A percentile compares a stretch with the other conserved stretches of the same genome.
phyloP scores from a whole-genome alignment of 2,329 filamentous ascomycete species.

The Emergomyces orientalis region DNA sequence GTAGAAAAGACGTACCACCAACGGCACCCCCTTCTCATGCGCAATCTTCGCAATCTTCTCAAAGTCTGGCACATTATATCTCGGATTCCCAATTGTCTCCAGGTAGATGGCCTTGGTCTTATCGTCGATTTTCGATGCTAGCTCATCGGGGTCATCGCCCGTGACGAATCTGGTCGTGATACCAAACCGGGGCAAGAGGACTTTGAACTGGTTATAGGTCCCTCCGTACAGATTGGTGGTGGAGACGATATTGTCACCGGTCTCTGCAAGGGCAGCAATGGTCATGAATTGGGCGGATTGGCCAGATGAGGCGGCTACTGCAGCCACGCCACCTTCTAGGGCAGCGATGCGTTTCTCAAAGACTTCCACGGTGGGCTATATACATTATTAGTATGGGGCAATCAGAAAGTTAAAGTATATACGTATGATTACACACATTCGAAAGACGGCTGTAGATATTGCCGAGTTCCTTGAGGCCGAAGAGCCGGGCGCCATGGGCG shows the following conservation, averaged over 20 bases:
- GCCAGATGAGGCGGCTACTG: conserved; percentile 74
- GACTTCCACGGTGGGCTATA: conserved; percentile 79
- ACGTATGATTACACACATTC: conserved; percentile 55
- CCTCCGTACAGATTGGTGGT: conserved; percentile 88
- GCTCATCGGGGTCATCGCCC: conserved; percentile 69
- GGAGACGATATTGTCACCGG: conserved; percentile 86
- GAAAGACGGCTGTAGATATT: conserved; percentile 97
- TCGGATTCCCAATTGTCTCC: conserved; percentile 88
- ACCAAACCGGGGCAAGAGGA: conserved; percentile 75
- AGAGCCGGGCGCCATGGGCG: conserved; percentile 86
- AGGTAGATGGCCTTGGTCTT: conserved; percentile 88
- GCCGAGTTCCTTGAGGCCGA: conserved; percentile 91
- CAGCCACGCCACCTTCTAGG: conserved; percentile 82
- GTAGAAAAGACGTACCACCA: conserved; percentile 41
- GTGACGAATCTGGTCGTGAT: conserved; percentile 81
- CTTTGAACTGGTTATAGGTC: conserved; percentile 96
- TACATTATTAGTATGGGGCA: not conserved
- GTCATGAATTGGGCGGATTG: conserved; percentile 90
- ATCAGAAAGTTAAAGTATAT: not conserved
- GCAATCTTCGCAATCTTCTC: conserved; percentile 76
- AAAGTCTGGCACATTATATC: conserved; percentile 87
- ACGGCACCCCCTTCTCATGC: conserved; percentile 58
- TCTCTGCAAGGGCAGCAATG: conserved; percentile 70
- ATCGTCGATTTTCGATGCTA: conserved; percentile 76
- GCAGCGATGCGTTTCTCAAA: conserved; percentile 96